phyloP scores from a whole-genome alignment of 176 grass and related monocot species.

The Echinochloa phyllopogon region DNA sequence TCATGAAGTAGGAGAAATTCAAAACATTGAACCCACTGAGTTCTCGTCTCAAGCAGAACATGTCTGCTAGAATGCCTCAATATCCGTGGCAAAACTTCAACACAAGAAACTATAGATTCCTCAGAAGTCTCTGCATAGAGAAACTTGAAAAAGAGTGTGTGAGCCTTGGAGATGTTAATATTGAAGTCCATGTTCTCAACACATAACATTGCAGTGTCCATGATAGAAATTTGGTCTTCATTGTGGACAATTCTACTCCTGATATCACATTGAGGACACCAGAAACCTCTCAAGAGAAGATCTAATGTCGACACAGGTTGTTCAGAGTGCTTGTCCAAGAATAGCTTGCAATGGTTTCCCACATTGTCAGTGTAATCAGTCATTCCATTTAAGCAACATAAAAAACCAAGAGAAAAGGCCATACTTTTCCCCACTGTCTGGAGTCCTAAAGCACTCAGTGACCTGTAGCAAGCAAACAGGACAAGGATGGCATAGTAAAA shows the following conservation, averaged over 20 bases:
- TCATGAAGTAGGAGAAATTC: conserved; percentile 78
- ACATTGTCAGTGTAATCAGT: conserved; percentile 43
- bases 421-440: conserved; percentile 58
- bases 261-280: conserved; percentile 70
- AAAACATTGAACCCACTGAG: conserved; percentile 72
- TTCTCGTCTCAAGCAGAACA: conserved; percentile 62
- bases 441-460: conserved; percentile 47
- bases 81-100: conserved; percentile 84
- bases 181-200: conserved; percentile 49
- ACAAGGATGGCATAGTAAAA: conserved; percentile 2
- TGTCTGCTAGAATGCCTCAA: conserved; percentile 63
- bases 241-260: conserved; percentile 40
- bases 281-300: conserved; percentile 88
- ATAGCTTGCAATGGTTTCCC: conserved; percentile 59
- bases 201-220: conserved; percentile 54
- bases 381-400: conserved; percentile 87
- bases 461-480: conserved; percentile 53
- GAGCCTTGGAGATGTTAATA: conserved; percentile 49
- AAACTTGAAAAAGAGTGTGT: conserved; percentile 79
- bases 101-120: conserved; percentile 64
- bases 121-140: conserved; percentile 63
- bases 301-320: conserved; percentile 62
- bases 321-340: conserved; percentile 58
- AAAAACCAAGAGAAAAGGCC: conserved; percentile 83
- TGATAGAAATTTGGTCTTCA: conserved; percentile 53